Evolutionary conservation across 139 green algal genomes (phyloP).

Genomic region (Chlorella sp.): DNA sequence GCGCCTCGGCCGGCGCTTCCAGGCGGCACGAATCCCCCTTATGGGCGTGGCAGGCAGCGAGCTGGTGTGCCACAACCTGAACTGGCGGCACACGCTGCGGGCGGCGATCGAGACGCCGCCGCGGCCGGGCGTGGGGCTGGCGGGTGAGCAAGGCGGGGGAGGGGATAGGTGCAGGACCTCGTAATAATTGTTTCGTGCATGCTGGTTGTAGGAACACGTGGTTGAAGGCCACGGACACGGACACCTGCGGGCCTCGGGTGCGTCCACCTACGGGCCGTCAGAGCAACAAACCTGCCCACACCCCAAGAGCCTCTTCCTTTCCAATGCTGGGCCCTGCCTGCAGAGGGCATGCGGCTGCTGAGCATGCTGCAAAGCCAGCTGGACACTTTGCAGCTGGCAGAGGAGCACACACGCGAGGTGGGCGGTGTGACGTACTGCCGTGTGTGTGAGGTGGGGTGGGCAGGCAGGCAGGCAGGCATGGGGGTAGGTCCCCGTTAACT

Average conservation of each 20-base stretch:
- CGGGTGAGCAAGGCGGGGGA: not conserved
- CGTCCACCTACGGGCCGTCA: too few species aligned
- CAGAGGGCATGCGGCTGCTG: constrained; percentile 16
- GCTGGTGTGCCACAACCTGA: not conserved
- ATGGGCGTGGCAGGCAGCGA: constrained; percentile 14
- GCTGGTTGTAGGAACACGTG: not conserved
- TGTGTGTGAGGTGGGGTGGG: not conserved
- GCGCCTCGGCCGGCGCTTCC: constrained; percentile 16
- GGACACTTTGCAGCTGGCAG: not conserved
- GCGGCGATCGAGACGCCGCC: not conserved
- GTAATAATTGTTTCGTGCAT: too few species aligned
- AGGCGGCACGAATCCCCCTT: constrained; percentile 17
- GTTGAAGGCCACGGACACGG: not conserved
- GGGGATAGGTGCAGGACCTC: not conserved
- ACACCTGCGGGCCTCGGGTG: too few species aligned
- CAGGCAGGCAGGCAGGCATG: not conserved
- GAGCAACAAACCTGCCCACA: too few species aligned
- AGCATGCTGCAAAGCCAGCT: constrained; percentile 1
- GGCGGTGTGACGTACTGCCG: not conserved
- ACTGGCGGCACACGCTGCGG: not conserved
- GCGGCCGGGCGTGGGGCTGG: not conserved
- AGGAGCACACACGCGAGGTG: constrained; percentile 31
- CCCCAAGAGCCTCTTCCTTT: not conserved
- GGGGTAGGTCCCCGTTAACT: not conserved
- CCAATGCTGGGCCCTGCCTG: not conserved